These are phyloP conservation scores for Chrysoporthe deuterocubensis DNA, from an alignment of 2,329 filamentous ascomycete genomes.

Conservation along the genomic window DNA sequence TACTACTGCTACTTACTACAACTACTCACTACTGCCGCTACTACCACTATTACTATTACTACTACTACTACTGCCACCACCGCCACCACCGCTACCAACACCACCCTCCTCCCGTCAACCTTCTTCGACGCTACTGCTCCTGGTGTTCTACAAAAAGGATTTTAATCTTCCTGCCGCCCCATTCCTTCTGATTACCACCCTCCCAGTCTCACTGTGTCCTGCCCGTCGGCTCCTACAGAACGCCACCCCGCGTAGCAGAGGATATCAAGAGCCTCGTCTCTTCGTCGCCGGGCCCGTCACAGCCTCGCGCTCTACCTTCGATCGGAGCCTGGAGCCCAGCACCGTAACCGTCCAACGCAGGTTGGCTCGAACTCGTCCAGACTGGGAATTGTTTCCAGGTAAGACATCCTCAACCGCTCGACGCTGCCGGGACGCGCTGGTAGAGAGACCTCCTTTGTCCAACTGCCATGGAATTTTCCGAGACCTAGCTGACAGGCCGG, in stretches of 20 bases:
- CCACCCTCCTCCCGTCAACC: background rate
- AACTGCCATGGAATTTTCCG: conserved; percentile 14
- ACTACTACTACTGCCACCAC: too few relatives aligned
- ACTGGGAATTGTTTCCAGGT: conserved; percentile 15
- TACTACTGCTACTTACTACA: too few relatives aligned
- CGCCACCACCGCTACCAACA: too few relatives aligned
- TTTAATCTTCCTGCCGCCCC: conserved; percentile 23
- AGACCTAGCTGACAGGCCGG: conserved; percentile 22
- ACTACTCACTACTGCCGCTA: too few relatives aligned
- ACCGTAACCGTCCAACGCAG: background rate
- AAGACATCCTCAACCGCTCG: conserved; percentile 21
- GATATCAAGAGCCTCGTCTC: background rate
- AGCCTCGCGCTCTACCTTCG: background rate
- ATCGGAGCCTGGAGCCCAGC: background rate
- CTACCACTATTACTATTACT: too few relatives aligned
- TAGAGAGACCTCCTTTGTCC: conserved; percentile 7
- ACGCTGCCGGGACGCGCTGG: conserved; percentile 6
- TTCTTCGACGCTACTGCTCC: conserved; percentile 22
- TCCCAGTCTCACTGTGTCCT: conserved; percentile 18
- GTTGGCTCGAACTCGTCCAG: background rate
- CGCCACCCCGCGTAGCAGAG: background rate
- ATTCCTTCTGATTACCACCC: background rate
- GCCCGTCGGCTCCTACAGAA: background rate
- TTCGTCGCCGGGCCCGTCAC: background rate
- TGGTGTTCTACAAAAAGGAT: conserved; percentile 27